Evolutionary conservation across 345 rosid species (phyloP), one percentile per base, ranked within the genome.

Genomic region (Excoecaria agallocha): DNA sequence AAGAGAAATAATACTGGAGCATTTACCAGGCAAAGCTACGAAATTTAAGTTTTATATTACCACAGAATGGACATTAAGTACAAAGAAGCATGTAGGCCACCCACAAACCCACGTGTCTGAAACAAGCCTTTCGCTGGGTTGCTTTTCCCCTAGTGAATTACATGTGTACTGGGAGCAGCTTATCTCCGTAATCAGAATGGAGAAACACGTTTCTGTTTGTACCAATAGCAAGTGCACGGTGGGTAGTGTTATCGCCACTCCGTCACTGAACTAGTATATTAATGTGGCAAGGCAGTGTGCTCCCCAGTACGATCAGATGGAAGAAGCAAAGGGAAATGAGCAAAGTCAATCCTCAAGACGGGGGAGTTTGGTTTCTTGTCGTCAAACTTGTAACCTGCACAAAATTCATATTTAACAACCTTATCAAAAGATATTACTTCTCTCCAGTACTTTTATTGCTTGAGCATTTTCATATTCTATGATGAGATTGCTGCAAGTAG

Each of bases 381-480:
- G 62, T 88, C 92, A 66, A 88, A 86, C 80, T 74, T 83, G 79
- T 88, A 88, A 41, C 88, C 92, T 86, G 81, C 78, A 74, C 43
- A 73, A 64, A 48, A 43, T 8, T 39, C 74, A 75, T 49, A 41
- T 71, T 50, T 17, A 63, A 37, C 70, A 55, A 30, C 62, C 35
- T 59, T 13, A 63, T 63, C 6, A 74, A 17, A 71, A 69, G 16
- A 62, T 10, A 17, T 20, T 69, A 69, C 39, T 63, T 58, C 75
- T 46, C 37, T 38, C 45, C 22, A 58, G 37, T 59, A 51, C 12
- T 41, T 11, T 52, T 54, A 51, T n/a, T 60, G 63, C 30, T 41
- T 22, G 30, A 64, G 17, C 41, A 43, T 25, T 61, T 55, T 58
- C 58, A 59, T 41, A 19, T 25, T 58, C 43, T 72, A 13, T n/a